Evolutionary conservation across 352 stramenopile species (phyloP), one percentile per base, ranked within the genome.

Genomic region (Hyphochytrium catenoides): DNA sequence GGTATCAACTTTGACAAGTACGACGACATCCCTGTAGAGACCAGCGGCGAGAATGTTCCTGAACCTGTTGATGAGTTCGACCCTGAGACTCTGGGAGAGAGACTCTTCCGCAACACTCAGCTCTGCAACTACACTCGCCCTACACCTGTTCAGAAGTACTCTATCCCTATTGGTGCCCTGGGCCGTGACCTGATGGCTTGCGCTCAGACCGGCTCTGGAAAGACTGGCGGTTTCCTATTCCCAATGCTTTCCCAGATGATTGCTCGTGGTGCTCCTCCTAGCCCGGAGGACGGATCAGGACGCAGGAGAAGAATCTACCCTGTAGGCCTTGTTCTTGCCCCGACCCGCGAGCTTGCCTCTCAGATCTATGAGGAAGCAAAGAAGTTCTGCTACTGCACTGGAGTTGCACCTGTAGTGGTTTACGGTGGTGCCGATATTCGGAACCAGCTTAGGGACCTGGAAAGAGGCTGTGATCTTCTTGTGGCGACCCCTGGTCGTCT

Each of bases 131-230:
- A 97, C 69, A 48, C 36, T 28, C 93, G 85, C 50, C 91, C 92
- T 16, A 99, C 92, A 21, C 92, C 92, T 3, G 89, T 99, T 22
- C 92, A 99, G 50, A 98, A 97, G 63, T 97, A 97, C 64, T 94
- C 76, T 36, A 93, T 98, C 39, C 89, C 91, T 26, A 97, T 99
- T 50, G 74, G 68, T 16, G 56, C 76, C 14, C 59, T 58, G 2
- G 83, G 79, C 36, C 75, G 86, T 36, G 92, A 99, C 54, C 75
- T 99, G 48, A 98, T 99, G 90, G 91, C 90, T 4, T 98, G 87
- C 70, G 75, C 92, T 9, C 92, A 98, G 62, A 99, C 92, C 26
- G 91, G 91, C 47, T 95, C 74, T 26, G 92, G 85, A 27, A 95
- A 95, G 61, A 96, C 84, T 9, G 85, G 75, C 39, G 85, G 81